Evolutionary conservation across 202 grass and related monocot species (phyloP).

Genomic region (Setaria italica): DNA sequence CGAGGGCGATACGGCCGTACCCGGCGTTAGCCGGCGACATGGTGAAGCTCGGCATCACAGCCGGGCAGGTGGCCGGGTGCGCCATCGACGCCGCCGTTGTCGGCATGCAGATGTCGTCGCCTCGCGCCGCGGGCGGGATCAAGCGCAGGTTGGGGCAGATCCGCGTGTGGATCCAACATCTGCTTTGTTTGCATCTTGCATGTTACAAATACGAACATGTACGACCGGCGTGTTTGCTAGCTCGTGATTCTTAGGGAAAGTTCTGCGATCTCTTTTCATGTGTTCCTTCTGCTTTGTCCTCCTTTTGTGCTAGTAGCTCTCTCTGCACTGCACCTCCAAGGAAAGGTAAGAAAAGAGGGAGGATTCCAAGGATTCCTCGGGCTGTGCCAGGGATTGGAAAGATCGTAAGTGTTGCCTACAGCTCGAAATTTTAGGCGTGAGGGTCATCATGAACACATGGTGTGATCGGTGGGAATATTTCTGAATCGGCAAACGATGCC

Average conservation of each 20-base stretch:
- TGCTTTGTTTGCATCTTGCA: constrained; percentile 9
- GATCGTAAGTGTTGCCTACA: constrained; percentile 60
- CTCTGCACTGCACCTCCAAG: constrained; percentile 28
- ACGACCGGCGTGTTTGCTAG: not conserved
- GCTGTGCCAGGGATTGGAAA: constrained; percentile 37
- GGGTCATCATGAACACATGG: constrained; percentile 48
- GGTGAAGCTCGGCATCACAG: constrained; percentile 64
- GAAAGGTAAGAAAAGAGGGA: constrained; percentile 10
- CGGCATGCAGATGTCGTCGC: constrained; percentile 83
- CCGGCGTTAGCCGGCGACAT: constrained; percentile 54
- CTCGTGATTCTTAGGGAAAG: constrained; percentile 23
- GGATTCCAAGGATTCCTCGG: constrained; percentile 48
- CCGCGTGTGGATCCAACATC: constrained; percentile 24
- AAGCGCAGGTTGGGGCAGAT: constrained; percentile 81
- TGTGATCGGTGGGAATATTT: constrained; percentile 60
- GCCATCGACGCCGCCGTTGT: constrained; percentile 58
- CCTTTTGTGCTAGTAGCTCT: not conserved
- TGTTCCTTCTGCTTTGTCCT: constrained; percentile 14
- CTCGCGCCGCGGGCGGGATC: constrained; percentile 54
- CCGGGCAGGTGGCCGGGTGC: constrained; percentile 46
- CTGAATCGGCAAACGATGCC: constrained; percentile 51
- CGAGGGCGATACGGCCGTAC: constrained; percentile 61
- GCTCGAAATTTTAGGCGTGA: constrained; percentile 61
- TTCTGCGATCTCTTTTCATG: constrained; percentile 22
- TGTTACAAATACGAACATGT: not conserved